A percentile compares a stretch with the other conserved stretches of the same genome.
These are phyloP conservation scores for Scheffersomyces parashehatae DNA, from an alignment of 1,139 yeast genomes.

Conservation along the genomic window DNA sequence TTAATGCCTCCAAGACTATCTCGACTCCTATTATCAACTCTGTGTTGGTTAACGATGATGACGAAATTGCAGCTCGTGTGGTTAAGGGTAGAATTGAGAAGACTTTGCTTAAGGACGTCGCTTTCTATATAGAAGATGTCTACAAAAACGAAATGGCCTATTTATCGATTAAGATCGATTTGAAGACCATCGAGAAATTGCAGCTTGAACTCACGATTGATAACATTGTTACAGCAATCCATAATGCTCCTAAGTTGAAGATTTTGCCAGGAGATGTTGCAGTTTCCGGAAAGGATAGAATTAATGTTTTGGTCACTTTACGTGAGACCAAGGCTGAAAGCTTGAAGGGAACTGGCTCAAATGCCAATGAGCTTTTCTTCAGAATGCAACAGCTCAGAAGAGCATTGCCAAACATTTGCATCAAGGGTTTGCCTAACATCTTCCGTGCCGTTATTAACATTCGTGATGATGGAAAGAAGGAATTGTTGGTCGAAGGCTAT, in stretches of 20 bases:
- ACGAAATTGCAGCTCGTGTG: slow-evolving; percentile 97
- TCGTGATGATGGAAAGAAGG: slow-evolving; percentile 81
- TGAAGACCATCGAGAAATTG: slow-evolving; percentile 80
- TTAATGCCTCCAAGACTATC: slow-evolving; percentile 92
- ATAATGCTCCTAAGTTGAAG: slow-evolving; percentile 85
- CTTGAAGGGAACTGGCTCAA: slow-evolving; percentile 42
- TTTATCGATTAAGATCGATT: slow-evolving; percentile 79
- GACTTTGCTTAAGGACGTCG: slow-evolving; percentile 83
- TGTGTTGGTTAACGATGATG: slow-evolving; percentile 86
- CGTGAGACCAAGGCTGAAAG: slow-evolving; percentile 52
- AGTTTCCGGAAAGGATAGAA: slow-evolving; percentile 63
- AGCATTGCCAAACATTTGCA: slow-evolving; percentile 80
- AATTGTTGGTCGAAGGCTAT: slow-evolving; percentile 94
- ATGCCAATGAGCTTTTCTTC: slow-evolving; percentile 70
- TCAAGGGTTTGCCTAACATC: slow-evolving; percentile 89
- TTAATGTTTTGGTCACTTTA: slow-evolving; percentile 70
- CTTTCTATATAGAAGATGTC: slow-evolving; percentile 89
- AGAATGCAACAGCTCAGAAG: slow-evolving; percentile 89
- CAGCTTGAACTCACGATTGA: slow-evolving; percentile 87
- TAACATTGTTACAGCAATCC: slow-evolving; percentile 82
- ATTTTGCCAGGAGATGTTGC: slow-evolving; percentile 73
- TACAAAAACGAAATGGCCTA: slow-evolving; percentile 79
- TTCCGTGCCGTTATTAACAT: slow-evolving; percentile 96
- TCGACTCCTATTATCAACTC: slow-evolving; percentile 98
- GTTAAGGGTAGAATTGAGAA: slow-evolving; percentile 97